A percentile compares a stretch with the other conserved stretches of the same genome.
Conservation (phyloP, 2,329 filamentous ascomycete species). For the Atkinsonella texensis region DNA sequence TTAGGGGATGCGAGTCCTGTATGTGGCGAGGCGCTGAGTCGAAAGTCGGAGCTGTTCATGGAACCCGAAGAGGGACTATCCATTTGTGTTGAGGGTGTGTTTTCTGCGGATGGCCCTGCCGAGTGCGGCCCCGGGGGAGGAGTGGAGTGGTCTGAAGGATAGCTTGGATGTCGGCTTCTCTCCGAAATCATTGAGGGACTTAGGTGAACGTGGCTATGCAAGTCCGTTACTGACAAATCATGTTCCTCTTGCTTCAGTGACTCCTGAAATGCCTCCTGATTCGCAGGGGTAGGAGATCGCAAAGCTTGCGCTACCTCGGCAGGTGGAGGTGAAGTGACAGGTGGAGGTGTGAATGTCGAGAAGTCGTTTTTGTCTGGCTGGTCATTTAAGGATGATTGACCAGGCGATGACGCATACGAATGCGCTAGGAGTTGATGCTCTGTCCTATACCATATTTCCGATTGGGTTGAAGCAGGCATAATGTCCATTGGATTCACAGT, state of each 20-base stretch:
- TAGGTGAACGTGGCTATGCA: constrained; percentile 14
- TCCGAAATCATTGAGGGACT: constrained; percentile 13
- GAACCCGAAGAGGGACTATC: constrained; percentile 30
- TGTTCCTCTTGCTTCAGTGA: constrained; percentile 11
- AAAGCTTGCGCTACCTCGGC: constrained; percentile 13
- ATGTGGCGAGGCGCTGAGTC: constrained; percentile 25
- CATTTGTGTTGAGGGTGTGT: constrained; percentile 35
- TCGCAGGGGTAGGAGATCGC: constrained; percentile 16
- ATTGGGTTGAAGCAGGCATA: constrained; percentile 31
- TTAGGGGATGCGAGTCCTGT: constrained; percentile 17
- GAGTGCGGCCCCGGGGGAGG: constrained; percentile 27
- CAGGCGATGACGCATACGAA: constrained; percentile 15
- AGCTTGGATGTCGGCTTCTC: constrained; percentile 18
- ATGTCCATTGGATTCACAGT: constrained; percentile 44
- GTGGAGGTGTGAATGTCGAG: constrained; percentile 7
- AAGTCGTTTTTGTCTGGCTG: constrained; percentile 1
- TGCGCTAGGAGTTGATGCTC: constrained; percentile 23
- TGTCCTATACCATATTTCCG: constrained; percentile 24
- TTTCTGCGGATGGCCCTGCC: constrained; percentile 28
- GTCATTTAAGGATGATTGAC: constrained; percentile 1
- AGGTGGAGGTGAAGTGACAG: constrained; percentile 10
- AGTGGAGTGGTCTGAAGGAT: constrained; percentile 30
- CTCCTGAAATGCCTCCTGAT: constrained; percentile 2
- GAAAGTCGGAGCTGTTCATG: constrained; percentile 22
- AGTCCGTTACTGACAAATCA: constrained; percentile 14